Conservation (phyloP, 2,329 filamentous ascomycete genomes). For the Beauveria rudraprayagi region DNA sequence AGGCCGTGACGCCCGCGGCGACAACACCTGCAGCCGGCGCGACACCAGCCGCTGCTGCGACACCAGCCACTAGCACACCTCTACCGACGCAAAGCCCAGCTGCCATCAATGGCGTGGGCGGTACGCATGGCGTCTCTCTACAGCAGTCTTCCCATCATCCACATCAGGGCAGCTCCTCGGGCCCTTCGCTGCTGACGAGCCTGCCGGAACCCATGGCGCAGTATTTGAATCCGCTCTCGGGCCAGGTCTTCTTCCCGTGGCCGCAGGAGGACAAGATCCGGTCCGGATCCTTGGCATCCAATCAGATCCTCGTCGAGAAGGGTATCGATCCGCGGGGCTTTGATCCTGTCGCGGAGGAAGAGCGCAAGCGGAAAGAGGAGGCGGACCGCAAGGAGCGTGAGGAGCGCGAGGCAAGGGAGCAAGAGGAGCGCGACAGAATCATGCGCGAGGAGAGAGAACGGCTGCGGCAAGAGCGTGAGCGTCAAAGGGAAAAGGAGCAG, state of each 20-base stretch:
- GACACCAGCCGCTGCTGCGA: slow-evolving; percentile 21
- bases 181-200: slow-evolving; percentile 26
- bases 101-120: slow-evolving; percentile 23
- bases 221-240: slow-evolving; percentile 47
- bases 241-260: slow-evolving; percentile 67
- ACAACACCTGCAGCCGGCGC: slow-evolving; percentile 25
- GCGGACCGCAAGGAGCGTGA: slow-evolving; percentile 39
- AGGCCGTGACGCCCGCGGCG: slow-evolving; percentile 14
- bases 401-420: slow-evolving; percentile 37
- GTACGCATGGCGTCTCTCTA: not conserved
- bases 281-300: slow-evolving; percentile 56
- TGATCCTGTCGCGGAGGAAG: slow-evolving; percentile 49
- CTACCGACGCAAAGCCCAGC: slow-evolving; percentile 28
- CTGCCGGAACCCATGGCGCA: slow-evolving; percentile 42
- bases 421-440: slow-evolving; percentile 37
- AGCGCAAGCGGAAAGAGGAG: slow-evolving; percentile 41
- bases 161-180: slow-evolving; percentile 22
- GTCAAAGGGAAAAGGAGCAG: slow-evolving; percentile 33
- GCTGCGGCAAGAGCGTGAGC: slow-evolving; percentile 34
- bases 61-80: slow-evolving; percentile 25
- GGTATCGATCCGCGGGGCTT: slow-evolving; percentile 54
- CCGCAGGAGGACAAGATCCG: slow-evolving; percentile 63
- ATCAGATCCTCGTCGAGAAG: slow-evolving; percentile 53
- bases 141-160: slow-evolving; percentile 17
- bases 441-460: slow-evolving; percentile 31